Evolutionary conservation across 192 early-diverging fungal species (phyloP), one percentile per base, ranked within the genome.

Genomic region (Backusella luteola): DNA sequence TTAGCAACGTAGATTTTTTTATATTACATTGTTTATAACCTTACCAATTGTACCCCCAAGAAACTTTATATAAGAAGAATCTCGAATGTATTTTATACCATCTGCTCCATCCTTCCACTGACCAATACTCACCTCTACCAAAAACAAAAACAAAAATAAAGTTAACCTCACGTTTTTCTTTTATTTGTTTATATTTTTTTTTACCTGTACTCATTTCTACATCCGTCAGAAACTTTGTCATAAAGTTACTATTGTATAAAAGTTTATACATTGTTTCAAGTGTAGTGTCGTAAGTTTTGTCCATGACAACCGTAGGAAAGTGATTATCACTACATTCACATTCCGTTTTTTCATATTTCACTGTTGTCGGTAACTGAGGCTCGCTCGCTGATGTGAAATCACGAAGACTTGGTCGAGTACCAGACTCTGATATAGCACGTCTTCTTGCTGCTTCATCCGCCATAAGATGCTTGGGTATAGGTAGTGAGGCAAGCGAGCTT

Each of bases 231-330:
- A 83, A 90, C 38, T 69, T 42, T 41, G 85, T 77, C 44, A 78
- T 75, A 67, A 90, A 90, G 17, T 76, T 76, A 23, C 83, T 85
- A 12, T 81, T 82, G 46, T 87, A 88, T 19, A 90, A n/a, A n/a
- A 90, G 75, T 63, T 88, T 84, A 73, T 85, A 90, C 34, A 90
- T 81, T 36, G 73, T 75, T 73, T 87, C 82, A 0, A 90, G 74
- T 7, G 83, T 76, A 23, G 87, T 83, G 12, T 79, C 79, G 72
- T 85, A 88, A 17, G 49, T 85, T 41, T 85, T 75, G 21, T 84
- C 80, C 76, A 90, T 76, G 69, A 79, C 84, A 11, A 77, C 66
- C 29, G 82, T 84, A 21, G 81, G 74, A 56, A 83, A 88, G 71
- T 90, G 89, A 17, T 79, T 59, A 32, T 80, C 81, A 42, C 74